These are phyloP conservation scores for Pseudonectria buxi DNA, from an alignment of 2,329 filamentous ascomycete genomes.

Conservation along the genomic window DNA sequence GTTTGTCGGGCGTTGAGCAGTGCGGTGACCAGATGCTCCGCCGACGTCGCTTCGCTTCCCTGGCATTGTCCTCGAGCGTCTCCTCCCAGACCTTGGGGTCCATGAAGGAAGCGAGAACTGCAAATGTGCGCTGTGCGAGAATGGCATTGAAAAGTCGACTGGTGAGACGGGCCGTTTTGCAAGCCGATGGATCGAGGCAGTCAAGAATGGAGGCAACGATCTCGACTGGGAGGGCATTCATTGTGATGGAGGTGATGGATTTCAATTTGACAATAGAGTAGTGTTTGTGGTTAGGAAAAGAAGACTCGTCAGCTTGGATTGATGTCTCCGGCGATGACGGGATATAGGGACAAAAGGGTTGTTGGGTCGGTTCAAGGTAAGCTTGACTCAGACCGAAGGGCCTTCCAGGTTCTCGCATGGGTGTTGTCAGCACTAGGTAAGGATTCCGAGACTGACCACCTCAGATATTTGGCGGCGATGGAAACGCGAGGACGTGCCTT, in stretches of 20 bases:
- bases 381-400: too few relatives aligned
- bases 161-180: constrained; percentile 24
- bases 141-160: constrained; percentile 27
- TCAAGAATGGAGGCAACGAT: constrained; percentile 23
- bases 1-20: constrained; percentile 24
- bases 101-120: constrained; percentile 23
- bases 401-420: too few relatives aligned
- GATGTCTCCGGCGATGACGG: too few relatives aligned
- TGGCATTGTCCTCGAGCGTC: constrained; percentile 16
- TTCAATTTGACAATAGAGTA: too few relatives aligned
- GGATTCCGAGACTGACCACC: too few relatives aligned
- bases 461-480: too few relatives aligned
- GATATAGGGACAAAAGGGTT: too few relatives aligned
- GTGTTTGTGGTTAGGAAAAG: too few relatives aligned
- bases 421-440: too few relatives aligned
- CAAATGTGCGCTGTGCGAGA: constrained; percentile 22
- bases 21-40: constrained; percentile 29
- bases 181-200: constrained; percentile 16
- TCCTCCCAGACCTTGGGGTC: constrained; percentile 19
- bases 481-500: too few relatives aligned
- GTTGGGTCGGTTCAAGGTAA: too few relatives aligned
- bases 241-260: constrained; percentile 7
- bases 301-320: too few relatives aligned
- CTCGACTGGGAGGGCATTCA: constrained; percentile 26
- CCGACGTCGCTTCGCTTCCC: constrained; percentile 16